Percentiles rank a stretch among this genome's conserved stretches.
These are phyloP conservation scores for Chrysoporthe cubensis DNA, from an alignment of 2,329 filamentous ascomycete genomes.

Conservation along the genomic window DNA sequence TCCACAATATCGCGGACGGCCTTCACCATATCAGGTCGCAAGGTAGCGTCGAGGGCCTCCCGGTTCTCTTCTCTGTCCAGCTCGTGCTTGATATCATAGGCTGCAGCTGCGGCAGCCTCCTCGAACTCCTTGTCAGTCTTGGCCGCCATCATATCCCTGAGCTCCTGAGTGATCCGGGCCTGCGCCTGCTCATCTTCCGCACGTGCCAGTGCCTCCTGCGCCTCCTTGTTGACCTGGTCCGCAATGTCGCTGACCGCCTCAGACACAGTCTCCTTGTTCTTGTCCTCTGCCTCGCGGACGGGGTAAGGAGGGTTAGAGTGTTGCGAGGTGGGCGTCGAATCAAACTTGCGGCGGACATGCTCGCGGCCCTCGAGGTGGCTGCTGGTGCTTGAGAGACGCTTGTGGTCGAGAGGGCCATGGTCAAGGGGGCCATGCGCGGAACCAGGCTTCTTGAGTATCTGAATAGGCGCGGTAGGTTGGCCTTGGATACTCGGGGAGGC, in stretches of 20 bases:
- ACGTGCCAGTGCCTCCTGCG: slow-evolving; percentile 67
- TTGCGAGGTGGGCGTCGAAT: slow-evolving; percentile 39
- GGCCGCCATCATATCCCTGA: slow-evolving; percentile 53
- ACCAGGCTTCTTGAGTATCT: slow-evolving; percentile 48
- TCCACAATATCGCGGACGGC: slow-evolving; percentile 56
- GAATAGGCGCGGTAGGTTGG: slow-evolving; percentile 32
- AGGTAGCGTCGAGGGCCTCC: slow-evolving; percentile 55
- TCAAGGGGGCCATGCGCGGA: slow-evolving; percentile 46
- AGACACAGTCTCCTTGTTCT: slow-evolving; percentile 68
- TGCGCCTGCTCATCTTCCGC: slow-evolving; percentile 55
- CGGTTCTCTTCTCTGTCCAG: slow-evolving; percentile 59
- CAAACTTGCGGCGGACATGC: slow-evolving; percentile 40
- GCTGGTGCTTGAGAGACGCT: slow-evolving; percentile 35
- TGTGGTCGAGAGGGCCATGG: slow-evolving; percentile 45
- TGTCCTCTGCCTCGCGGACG: slow-evolving; percentile 26
- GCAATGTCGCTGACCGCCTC: slow-evolving; percentile 72
- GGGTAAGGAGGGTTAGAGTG: slow-evolving; percentile 28
- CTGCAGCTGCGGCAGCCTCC: slow-evolving; percentile 50
- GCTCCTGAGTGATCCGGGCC: slow-evolving; percentile 52
- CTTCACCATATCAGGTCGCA: slow-evolving; percentile 56
- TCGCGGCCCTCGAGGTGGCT: slow-evolving; percentile 26
- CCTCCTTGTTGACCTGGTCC: slow-evolving; percentile 53
- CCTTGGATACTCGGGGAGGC: slow-evolving; percentile 48
- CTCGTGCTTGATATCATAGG: slow-evolving; percentile 55
- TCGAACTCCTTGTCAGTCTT: slow-evolving; percentile 60